A percentile compares a stretch with the other conserved stretches of the same genome.
phyloP scores from a whole-genome alignment of 306 rosid species.

The Cicer bijugum region DNA sequence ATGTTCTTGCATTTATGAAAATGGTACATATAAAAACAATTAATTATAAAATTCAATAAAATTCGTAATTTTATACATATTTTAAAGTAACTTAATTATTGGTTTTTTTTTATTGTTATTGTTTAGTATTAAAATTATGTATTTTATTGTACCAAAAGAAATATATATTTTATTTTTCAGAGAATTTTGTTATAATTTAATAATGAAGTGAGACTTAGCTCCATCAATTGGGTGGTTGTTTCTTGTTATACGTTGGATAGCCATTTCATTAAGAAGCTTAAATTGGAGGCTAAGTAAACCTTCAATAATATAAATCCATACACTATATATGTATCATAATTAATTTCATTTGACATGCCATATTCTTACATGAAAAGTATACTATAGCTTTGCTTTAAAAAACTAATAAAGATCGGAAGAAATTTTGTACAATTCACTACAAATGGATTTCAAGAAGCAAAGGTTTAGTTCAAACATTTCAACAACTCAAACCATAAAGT shows the following conservation, averaged over 20 bases:
- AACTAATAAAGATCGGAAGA: background rate
- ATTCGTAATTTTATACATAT: background rate
- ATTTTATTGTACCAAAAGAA: background rate
- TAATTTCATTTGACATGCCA: slow-evolving; percentile 39
- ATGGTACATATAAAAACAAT: background rate
- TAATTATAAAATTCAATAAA: background rate
- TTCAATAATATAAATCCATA: background rate
- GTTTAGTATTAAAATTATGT: background rate
- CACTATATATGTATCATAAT: background rate
- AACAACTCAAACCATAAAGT: slow-evolving; percentile 38
- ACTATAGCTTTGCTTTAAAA: slow-evolving; percentile 6
- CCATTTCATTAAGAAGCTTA: slow-evolving; percentile 10
- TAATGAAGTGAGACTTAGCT: no score
- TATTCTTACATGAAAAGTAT: slow-evolving; percentile 6
- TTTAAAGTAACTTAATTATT: background rate
- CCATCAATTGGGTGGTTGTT: no score
- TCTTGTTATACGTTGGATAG: background rate
- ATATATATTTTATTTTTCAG: background rate
- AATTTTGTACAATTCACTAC: background rate
- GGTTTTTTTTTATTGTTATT: background rate
- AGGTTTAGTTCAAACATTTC: slow-evolving; percentile 43
- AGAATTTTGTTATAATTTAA: background rate
- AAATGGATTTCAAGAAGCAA: slow-evolving; percentile 66
- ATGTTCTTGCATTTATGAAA: background rate
- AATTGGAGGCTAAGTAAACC: slow-evolving; percentile 26